phyloP scores from a whole-genome alignment of 352 stramenopile species.

The Phytophthora meadii region DNA sequence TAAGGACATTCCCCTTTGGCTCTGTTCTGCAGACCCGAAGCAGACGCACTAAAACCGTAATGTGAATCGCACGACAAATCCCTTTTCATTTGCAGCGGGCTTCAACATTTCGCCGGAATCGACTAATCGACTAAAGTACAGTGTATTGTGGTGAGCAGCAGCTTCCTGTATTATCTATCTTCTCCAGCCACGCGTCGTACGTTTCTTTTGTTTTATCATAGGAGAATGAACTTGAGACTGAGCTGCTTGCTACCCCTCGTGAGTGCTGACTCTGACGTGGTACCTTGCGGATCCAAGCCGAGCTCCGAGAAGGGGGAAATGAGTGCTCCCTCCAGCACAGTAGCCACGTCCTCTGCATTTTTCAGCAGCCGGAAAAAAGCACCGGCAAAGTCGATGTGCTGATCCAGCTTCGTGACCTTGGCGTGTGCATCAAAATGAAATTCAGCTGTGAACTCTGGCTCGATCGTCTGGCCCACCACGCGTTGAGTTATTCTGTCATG shows the following conservation, averaged over 20 bases:
- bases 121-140: slow-evolving; percentile 21
- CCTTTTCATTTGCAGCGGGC: neutral
- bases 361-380: slow-evolving; percentile 59
- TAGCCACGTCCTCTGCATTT: slow-evolving; percentile 38
- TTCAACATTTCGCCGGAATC: slow-evolving; percentile 2
- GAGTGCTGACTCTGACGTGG: slow-evolving; percentile 37
- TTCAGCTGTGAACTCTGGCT: slow-evolving; percentile 50
- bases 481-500: slow-evolving; percentile 54
- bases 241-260: slow-evolving; percentile 65
- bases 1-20: slow-evolving; percentile 16
- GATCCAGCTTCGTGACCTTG: slow-evolving; percentile 65
- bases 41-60: slow-evolving; percentile 11
- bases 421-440: slow-evolving; percentile 64
- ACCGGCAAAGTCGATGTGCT: slow-evolving; percentile 61
- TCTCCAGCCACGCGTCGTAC: no score
- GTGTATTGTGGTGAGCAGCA: neutral
- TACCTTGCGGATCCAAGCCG: slow-evolving; percentile 60
- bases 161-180: neutral
- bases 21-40: slow-evolving; percentile 13
- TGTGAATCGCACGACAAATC: slow-evolving; percentile 9
- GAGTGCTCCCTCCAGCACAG: slow-evolving; percentile 50
- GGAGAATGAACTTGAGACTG: slow-evolving; percentile 75
- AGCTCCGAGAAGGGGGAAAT: slow-evolving; percentile 68
- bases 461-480: slow-evolving; percentile 67
- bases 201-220: slow-evolving; percentile 12